phyloP scores from a whole-genome alignment of 208 protist species.

The Entamoeba dispar region DNA sequence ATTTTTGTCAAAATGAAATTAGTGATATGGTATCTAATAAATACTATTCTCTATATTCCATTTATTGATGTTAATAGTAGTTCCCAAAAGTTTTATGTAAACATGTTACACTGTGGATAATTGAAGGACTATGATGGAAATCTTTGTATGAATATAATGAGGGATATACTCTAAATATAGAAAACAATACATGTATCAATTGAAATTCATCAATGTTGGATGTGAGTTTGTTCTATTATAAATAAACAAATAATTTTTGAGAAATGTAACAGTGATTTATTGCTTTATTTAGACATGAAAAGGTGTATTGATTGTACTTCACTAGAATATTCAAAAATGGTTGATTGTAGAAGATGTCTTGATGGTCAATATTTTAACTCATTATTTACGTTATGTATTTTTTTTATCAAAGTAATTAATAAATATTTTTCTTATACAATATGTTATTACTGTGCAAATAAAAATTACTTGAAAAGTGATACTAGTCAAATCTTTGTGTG shows the following conservation, averaged over 20 bases:
- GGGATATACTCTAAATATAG: background rate
- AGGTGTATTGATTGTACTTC: background rate
- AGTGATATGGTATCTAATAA: no score
- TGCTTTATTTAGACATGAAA: background rate
- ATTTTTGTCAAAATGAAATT: no score
- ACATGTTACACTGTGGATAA: background rate
- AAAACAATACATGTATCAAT: background rate
- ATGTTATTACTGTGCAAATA: background rate
- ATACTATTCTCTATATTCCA: no score
- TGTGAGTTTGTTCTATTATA: background rate
- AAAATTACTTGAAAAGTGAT: background rate
- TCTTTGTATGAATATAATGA: background rate
- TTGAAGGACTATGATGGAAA: background rate
- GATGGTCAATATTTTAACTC: background rate
- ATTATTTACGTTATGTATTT: background rate
- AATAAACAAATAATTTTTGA: background rate
- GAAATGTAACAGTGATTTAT: background rate
- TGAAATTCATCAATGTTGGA: background rate
- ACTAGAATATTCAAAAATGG: background rate
- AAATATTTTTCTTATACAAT: no score
- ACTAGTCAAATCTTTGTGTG: background rate
- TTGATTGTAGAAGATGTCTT: background rate
- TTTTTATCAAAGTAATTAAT: no score
- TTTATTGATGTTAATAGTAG: no score
- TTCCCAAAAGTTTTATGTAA: background rate